These are phyloP conservation scores for Osmanthus fragrans DNA, from an alignment of 257 asterid genomes.

Conservation along the genomic window DNA sequence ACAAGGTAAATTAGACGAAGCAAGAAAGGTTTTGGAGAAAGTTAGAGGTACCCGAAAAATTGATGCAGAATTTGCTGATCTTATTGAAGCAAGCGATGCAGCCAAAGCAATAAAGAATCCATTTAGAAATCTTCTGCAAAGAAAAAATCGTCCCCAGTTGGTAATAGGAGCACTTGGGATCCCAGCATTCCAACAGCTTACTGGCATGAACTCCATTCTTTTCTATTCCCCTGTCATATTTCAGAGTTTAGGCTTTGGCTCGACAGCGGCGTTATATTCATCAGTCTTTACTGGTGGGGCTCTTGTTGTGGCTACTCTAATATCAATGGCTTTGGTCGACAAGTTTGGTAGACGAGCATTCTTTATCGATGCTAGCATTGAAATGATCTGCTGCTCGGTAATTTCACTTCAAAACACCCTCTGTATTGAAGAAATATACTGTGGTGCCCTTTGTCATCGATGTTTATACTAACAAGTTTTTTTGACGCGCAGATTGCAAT, in stretches of 20 bases:
- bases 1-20: constrained; percentile 63
- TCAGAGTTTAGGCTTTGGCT: constrained; percentile 78
- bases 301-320: constrained; percentile 59
- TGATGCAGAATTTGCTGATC: constrained; percentile 68
- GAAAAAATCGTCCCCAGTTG: constrained; percentile 66
- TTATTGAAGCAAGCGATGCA: constrained; percentile 61
- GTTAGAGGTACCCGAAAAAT: constrained; percentile 66
- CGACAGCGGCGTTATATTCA: constrained; percentile 55
- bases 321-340: constrained; percentile 76
- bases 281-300: constrained; percentile 61
- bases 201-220: constrained; percentile 76
- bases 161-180: constrained; percentile 60
- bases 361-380: constrained; percentile 79
- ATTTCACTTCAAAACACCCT: not conserved
- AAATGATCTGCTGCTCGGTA: constrained; percentile 68
- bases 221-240: constrained; percentile 81
- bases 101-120: constrained; percentile 67
- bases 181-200: constrained; percentile 82
- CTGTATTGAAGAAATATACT: not conserved
- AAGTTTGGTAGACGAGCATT: constrained; percentile 75
- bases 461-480: not conserved
- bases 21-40: constrained; percentile 43
- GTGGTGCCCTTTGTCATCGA: not conserved
- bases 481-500: constrained; percentile 51
- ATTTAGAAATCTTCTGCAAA: constrained; percentile 49